Percentiles rank a stretch among this genome's conserved stretches.
Evolutionary conservation across 148 eudicot species (phyloP).

Genomic region (Persicaria tinctoria): DNA sequence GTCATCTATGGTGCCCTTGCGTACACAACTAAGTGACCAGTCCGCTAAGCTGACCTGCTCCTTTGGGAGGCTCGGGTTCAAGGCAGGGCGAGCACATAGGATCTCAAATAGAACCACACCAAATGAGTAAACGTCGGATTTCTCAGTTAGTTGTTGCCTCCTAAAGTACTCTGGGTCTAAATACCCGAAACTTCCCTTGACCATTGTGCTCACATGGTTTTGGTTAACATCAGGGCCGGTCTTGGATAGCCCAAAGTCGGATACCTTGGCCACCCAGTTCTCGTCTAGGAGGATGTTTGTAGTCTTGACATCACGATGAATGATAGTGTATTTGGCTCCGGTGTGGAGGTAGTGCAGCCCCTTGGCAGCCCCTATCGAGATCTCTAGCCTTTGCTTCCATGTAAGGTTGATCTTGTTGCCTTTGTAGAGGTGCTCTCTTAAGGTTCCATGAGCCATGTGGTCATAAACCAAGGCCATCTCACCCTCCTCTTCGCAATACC

Average conservation of each 20-base stretch:
- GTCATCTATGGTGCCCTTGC: not conserved
- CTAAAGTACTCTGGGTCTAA: conserved; percentile 13
- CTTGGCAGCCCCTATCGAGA: conserved; percentile 41
- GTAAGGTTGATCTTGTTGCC: conserved; percentile 34
- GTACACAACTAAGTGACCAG: not conserved
- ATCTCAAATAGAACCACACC: conserved; percentile 10
- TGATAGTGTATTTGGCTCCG: conserved; percentile 48
- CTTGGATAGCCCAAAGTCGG: conserved; percentile 48
- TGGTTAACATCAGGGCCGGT: conserved; percentile 40
- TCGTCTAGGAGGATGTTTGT: conserved; percentile 31
- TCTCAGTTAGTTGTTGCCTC: conserved; percentile 9
- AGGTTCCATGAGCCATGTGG: conserved; percentile 45
- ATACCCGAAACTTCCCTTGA: conserved; percentile 13
- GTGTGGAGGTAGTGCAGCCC: conserved; percentile 60
- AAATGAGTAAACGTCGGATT: conserved; percentile 11
- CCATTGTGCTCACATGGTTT: conserved; percentile 8
- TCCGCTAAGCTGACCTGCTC: conserved; percentile 15
- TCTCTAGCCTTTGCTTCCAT: conserved; percentile 50
- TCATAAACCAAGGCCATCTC: conserved; percentile 60
- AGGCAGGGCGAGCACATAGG: conserved; percentile 9
- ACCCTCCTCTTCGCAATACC: conserved; percentile 48
- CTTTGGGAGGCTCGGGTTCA: conserved; percentile 11
- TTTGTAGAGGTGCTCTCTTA: conserved; percentile 48
- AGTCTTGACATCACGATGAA: conserved; percentile 54
- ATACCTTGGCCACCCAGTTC: conserved; percentile 34